Percentiles rank a stretch among this genome's conserved stretches.
These are phyloP conservation scores for Oryza glaberrima DNA, from an alignment of 176 grass and related monocot species.

Conservation along the genomic window DNA sequence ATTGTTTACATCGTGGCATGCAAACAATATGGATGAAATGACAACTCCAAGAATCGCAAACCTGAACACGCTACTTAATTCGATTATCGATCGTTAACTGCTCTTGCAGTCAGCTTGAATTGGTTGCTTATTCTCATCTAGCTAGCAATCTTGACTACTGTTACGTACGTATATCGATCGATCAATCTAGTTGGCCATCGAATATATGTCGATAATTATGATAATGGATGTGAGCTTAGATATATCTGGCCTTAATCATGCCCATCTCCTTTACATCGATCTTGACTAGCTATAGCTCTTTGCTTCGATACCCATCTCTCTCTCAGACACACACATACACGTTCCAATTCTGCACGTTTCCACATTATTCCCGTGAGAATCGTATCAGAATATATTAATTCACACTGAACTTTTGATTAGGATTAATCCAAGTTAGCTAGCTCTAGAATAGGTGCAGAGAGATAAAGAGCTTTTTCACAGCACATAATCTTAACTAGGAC, in stretches of 20 bases:
- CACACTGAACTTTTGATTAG: conserved; percentile 32
- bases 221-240: conserved; percentile 14
- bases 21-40: conserved; percentile 4
- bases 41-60: conserved; percentile 44
- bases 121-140: background rate
- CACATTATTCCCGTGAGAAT: background rate
- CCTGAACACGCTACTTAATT: conserved; percentile 45
- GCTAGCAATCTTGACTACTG: background rate
- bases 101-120: background rate
- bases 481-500: conserved; percentile 47
- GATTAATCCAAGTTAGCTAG: conserved; percentile 19
- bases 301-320: conserved; percentile 11
- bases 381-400: conserved; percentile 23
- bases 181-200: background rate
- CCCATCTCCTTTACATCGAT: background rate
- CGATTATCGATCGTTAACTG: background rate
- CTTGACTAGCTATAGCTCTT: background rate
- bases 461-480: background rate
- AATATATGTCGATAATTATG: conserved; percentile 40
- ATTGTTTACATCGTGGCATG: conserved; percentile 26
- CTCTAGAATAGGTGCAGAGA: background rate
- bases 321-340: background rate
- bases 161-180: background rate
- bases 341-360: conserved; percentile 43
- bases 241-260: background rate